These are phyloP conservation scores for Fusarium veterinarium DNA, from an alignment of 2,329 filamentous ascomycete species.

Conservation along the genomic window DNA sequence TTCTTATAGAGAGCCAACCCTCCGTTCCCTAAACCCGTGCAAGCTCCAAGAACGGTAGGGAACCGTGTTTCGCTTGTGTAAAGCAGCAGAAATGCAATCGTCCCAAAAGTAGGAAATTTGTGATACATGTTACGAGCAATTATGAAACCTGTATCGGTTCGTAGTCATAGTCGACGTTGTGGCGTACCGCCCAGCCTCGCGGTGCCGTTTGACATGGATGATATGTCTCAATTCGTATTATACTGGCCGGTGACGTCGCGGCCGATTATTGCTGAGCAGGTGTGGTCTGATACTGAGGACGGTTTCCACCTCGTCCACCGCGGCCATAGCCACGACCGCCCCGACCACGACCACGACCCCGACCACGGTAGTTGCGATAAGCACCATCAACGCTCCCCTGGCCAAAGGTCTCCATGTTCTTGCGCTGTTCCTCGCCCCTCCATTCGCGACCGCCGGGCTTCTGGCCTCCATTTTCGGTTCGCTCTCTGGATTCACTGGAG, in stretches of 20 bases:
- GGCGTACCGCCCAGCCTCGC: constrained; percentile 1
- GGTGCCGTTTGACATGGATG: constrained; percentile 4
- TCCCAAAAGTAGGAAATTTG: constrained; percentile 39
- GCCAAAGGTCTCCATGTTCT: constrained; percentile 97
- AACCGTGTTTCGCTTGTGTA: constrained; percentile 24
- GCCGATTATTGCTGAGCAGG: constrained; percentile 45
- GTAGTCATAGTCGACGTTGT: constrained; percentile 7
- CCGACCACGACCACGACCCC: constrained; percentile 77
- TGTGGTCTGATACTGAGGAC: constrained; percentile 48
- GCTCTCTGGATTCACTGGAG: constrained; percentile 90
- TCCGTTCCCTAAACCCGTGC: constrained; percentile 27
- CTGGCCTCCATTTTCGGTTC: constrained; percentile 76
- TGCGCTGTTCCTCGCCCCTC: constrained; percentile 91
- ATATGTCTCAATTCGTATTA: constrained; percentile 7
- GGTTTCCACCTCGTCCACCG: constrained; percentile 55
- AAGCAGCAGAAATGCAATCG: constrained; percentile 38
- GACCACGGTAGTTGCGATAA: constrained; percentile 81
- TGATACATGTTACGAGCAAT: constrained; percentile 48
- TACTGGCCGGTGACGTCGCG: not conserved
- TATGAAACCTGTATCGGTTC: constrained; percentile 25
- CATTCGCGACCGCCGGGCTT: constrained; percentile 86
- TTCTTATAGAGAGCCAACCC: constrained; percentile 30
- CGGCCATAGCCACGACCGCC: constrained; percentile 55
- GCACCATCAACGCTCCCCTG: constrained; percentile 92
- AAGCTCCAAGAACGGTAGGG: constrained; percentile 23